These are phyloP conservation scores for Debaryomyces prosopidis DNA, from an alignment of 805 yeast species.

Conservation along the genomic window DNA sequence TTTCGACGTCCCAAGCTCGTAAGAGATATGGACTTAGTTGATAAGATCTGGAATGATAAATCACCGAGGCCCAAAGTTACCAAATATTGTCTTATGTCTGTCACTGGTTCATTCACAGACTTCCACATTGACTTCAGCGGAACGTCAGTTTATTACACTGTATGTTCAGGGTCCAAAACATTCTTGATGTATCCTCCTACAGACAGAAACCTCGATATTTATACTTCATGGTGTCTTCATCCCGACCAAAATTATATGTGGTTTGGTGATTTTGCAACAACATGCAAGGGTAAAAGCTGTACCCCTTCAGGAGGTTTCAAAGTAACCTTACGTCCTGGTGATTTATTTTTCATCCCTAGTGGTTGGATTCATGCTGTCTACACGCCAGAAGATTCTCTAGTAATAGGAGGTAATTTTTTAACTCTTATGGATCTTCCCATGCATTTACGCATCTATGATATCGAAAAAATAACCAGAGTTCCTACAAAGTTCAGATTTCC, in stretches of 20 bases:
- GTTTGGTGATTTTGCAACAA: constrained; percentile 54
- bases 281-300: constrained; percentile 27
- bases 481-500: constrained; percentile 80
- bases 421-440: constrained; percentile 62
- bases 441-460: constrained; percentile 59
- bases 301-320: constrained; percentile 47
- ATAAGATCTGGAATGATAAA: constrained; percentile 54
- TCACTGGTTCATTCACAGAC: constrained; percentile 76
- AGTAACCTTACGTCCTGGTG: constrained; percentile 60
- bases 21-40: constrained; percentile 64
- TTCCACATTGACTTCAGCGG: constrained; percentile 94
- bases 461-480: constrained; percentile 71
- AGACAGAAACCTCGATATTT: constrained; percentile 54
- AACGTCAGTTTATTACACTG: constrained; percentile 85
- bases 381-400: constrained; percentile 78
- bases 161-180: constrained; percentile 70
- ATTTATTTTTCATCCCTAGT: constrained; percentile 78
- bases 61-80: constrained; percentile 59
- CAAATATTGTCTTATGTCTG: constrained; percentile 84
- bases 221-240: constrained; percentile 71
- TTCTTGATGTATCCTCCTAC: constrained; percentile 84
- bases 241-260: constrained; percentile 62
- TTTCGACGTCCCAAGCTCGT: constrained; percentile 71
- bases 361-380: constrained; percentile 94
- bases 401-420: constrained; percentile 86